Evolutionary conservation across 805 yeast species (phyloP).

Genomic region (Candida taoyuanica): DNA sequence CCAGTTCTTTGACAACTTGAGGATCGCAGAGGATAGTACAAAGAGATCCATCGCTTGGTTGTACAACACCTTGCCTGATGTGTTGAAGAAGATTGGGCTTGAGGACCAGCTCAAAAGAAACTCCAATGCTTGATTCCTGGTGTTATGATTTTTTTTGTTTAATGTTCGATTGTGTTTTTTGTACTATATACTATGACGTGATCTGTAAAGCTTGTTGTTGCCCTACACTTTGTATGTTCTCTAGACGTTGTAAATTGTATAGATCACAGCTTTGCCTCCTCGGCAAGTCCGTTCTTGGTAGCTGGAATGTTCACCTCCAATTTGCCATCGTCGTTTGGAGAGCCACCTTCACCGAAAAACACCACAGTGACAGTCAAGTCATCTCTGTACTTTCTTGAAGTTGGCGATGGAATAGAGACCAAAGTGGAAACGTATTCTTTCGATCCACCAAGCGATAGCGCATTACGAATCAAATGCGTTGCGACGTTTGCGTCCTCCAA

Average conservation of each 20-base stretch:
- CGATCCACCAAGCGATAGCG: slow-evolving; percentile 83
- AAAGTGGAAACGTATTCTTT: slow-evolving; percentile 85
- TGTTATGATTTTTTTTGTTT: background rate
- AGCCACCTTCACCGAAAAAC: slow-evolving; percentile 72
- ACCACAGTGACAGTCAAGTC: slow-evolving; percentile 95
- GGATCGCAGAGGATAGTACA: slow-evolving; percentile 27
- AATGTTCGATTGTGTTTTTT: too few species aligned
- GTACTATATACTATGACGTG: too few species aligned
- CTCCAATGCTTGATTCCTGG: slow-evolving; percentile 7
- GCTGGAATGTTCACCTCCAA: slow-evolving; percentile 54
- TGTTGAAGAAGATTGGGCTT: slow-evolving; percentile 26
- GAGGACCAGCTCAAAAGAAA: slow-evolving; percentile 27
- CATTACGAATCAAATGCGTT: slow-evolving; percentile 91
- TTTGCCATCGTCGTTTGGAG: slow-evolving; percentile 32
- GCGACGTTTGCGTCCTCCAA: slow-evolving; percentile 85
- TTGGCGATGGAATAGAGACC: slow-evolving; percentile 86
- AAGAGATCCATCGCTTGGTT: slow-evolving; percentile 34
- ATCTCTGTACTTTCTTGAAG: slow-evolving; percentile 88
- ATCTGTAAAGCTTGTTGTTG: too few species aligned
- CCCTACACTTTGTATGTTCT: background rate
- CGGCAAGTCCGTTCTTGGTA: slow-evolving; percentile 48
- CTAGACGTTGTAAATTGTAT: background rate
- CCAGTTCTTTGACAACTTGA: slow-evolving; percentile 28
- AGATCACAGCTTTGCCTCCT: slow-evolving; percentile 10
- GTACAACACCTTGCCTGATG: slow-evolving; percentile 31